Evolutionary conservation across 345 rosid species (phyloP), one percentile per base, ranked within the genome.

Genomic region (Reutealis trisperma): DNA sequence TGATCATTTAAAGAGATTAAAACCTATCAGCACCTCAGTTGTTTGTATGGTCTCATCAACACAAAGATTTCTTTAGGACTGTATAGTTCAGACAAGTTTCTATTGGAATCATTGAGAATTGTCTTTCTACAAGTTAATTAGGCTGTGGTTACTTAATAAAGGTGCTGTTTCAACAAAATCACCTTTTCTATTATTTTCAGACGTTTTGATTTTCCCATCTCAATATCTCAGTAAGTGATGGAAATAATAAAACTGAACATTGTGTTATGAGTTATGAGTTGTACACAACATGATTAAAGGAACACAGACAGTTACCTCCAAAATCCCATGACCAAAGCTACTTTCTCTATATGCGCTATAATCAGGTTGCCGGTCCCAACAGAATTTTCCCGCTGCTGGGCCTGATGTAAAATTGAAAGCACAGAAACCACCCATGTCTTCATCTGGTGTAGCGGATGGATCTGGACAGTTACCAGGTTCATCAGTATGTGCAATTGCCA

Each of bases 301-400:
- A 34, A 32, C 30, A 22, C 22, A 70, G 22, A 49, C 61, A 55
- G 11, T n/a, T 83, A 96, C 99, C 99, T 96, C 98, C 54, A 93
- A 78, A 72, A 91, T 90, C 67, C 98, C 99, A 79, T 92, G 97
- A 74, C 99, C 99, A 37, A 93, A 93, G 85, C 99, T 96, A 80
- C 92, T 90, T 74, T 96, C 97, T 83, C 99, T 86, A 70, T 89
- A 86, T 69, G 97, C 99, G 71, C 96, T 93, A 77, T 88, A 96
- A 30, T 96, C 97, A 2, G 98, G 99, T 73, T 96, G 99, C 75
- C 72, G 77, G 62, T 93, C 91, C 99, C 99, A 92, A 75, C 99
- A 96, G 80, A 93, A 96, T 24, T 83, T 86, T 55, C 94, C 97
- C 41, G 87, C 63, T 16, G 89, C 87, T 2, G 87, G 91, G 16